Conservation (phyloP, 169 alveolate species). For the Plasmodium gallinaceum region DNA sequence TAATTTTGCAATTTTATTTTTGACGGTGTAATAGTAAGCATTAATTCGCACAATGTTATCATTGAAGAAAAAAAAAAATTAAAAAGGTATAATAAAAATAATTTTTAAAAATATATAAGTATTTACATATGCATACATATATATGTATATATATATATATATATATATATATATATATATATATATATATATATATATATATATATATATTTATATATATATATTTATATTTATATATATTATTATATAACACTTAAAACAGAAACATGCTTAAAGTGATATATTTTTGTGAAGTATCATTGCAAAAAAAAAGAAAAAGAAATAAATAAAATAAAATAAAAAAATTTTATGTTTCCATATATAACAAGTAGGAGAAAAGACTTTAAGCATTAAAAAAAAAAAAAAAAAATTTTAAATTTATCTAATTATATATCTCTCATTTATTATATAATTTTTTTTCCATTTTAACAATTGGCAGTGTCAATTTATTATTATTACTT, state of each 20-base stretch:
- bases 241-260: conserved; percentile 25
- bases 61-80: conserved; percentile 18
- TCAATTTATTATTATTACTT: no score
- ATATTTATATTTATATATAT: neutral
- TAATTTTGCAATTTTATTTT: conserved; percentile 21
- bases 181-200: neutral
- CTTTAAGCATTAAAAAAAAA: conserved; percentile 24
- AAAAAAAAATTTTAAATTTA: neutral
- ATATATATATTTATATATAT: neutral
- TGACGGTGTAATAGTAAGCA: conserved; percentile 52
- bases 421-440: neutral
- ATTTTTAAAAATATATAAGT: conserved; percentile 2
- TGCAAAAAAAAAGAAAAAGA: conserved; percentile 5
- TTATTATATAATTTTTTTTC: no score
- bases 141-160: conserved; percentile 2
- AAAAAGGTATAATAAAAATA: neutral
- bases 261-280: conserved; percentile 19
- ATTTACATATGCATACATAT: conserved; percentile 4
- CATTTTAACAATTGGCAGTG: no score
- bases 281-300: conserved; percentile 19
- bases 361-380: conserved; percentile 27
- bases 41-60: conserved; percentile 40
- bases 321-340: conserved; percentile 8
- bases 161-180: neutral
- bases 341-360: conserved; percentile 2